Conservation (phyloP, 768 basidiomycete species). For the Amanita muscaria region DNA sequence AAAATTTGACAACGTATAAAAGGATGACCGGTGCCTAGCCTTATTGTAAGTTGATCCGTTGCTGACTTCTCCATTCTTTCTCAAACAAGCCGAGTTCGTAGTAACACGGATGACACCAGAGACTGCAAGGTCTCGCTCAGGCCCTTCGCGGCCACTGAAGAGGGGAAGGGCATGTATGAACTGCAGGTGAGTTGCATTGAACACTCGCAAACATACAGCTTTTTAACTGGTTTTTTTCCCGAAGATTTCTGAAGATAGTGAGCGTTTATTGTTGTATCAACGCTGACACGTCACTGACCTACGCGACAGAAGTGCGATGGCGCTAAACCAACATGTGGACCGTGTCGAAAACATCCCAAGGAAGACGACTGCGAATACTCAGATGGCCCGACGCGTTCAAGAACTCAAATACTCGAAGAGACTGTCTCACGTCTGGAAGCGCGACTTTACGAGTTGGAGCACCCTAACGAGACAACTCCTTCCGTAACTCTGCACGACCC, state of each 20-base stretch:
- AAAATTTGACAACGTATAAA: too few species aligned
- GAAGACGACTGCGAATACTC: slow-evolving; percentile 66
- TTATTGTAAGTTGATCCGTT: slow-evolving; percentile 8
- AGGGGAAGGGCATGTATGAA: slow-evolving; percentile 48
- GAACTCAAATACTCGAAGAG: slow-evolving; percentile 53
- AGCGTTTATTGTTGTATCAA: slow-evolving; percentile 12
- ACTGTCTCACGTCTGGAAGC: slow-evolving; percentile 46
- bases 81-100: slow-evolving; percentile 2
- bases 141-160: slow-evolving; percentile 34
- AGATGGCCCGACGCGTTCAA: slow-evolving; percentile 52
- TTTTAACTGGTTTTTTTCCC: background rate
- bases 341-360: slow-evolving; percentile 50
- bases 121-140: slow-evolving; percentile 7
- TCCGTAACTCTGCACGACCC: slow-evolving; percentile 45
- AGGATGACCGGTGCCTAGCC: too few species aligned
- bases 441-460: slow-evolving; percentile 47
- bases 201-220: slow-evolving; percentile 1
- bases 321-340: slow-evolving; percentile 52
- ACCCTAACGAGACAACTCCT: slow-evolving; percentile 38
- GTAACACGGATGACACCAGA: slow-evolving; percentile 7
- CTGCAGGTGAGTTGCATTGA: slow-evolving; percentile 34
- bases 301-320: slow-evolving; percentile 53
- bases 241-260: slow-evolving; percentile 44
- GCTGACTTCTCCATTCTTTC: background rate
- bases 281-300: background rate